A percentile compares a stretch with the other conserved stretches of the same genome.
Evolutionary conservation across 1,284 basidiomycete genomes (phyloP).

Genomic region (Erythrobasidium hasegawianum): DNA sequence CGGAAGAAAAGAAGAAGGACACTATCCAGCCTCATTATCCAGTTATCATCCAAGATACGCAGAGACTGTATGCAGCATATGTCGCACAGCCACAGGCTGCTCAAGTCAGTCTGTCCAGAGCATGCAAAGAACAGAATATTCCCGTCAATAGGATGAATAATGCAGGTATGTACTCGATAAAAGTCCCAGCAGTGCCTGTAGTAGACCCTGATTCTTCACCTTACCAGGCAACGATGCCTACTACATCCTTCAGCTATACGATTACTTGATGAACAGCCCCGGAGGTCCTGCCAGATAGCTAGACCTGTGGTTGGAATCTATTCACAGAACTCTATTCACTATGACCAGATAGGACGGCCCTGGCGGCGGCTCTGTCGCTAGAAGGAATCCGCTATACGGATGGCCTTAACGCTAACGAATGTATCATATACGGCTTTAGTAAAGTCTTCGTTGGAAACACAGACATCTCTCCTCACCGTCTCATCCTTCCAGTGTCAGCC

Average conservation of each 20-base stretch:
- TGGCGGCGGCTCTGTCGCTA: no score
- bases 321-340: no score
- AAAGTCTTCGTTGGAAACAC: no score
- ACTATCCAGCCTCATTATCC: not conserved
- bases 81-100: slow-evolving; percentile 11
- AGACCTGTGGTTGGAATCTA: no score
- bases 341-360: no score
- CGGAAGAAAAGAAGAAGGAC: not conserved
- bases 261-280: slow-evolving; percentile 4
- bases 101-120: not conserved
- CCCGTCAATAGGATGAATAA: slow-evolving; percentile 15
- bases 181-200: no score
- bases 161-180: slow-evolving; percentile 22
- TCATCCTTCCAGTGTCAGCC: no score
- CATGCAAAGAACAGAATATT: slow-evolving; percentile 5
- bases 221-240: slow-evolving; percentile 20
- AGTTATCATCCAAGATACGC: slow-evolving; percentile 19
- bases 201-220: no score
- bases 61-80: slow-evolving; percentile 26
- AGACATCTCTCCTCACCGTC: no score
- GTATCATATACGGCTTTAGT: no score
- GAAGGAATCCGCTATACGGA: no score
- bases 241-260: slow-evolving; percentile 28
- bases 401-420: no score
- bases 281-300: not conserved